A percentile compares a stretch with the other conserved stretches of the same genome.
Conservation (phyloP, 192 early-diverging fungal species). For the Geranomyces variabilis region DNA sequence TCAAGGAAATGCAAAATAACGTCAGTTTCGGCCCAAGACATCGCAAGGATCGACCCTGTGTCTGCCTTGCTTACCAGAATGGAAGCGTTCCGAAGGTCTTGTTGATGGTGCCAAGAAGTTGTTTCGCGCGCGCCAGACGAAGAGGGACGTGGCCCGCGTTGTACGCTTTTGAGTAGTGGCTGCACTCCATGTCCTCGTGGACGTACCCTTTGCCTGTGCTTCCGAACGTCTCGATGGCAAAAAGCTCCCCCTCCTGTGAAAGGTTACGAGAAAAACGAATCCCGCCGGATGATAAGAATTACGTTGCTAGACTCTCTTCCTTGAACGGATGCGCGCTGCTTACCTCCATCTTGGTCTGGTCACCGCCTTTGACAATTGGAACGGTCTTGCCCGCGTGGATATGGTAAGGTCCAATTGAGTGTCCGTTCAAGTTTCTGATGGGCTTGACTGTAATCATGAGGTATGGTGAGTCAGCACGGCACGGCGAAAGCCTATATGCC, state of each 20-base stretch:
- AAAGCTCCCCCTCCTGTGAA: slow-evolving; percentile 50
- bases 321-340: neutral
- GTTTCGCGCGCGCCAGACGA: slow-evolving; percentile 71
- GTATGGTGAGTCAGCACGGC: neutral
- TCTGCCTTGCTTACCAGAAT: slow-evolving; percentile 66
- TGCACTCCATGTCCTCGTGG: slow-evolving; percentile 85
- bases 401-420: slow-evolving; percentile 87
- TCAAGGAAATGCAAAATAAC: slow-evolving; percentile 9
- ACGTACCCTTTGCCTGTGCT: slow-evolving; percentile 92
- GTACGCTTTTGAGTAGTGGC: slow-evolving; percentile 79
- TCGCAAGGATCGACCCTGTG: neutral
- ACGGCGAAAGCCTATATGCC: neutral
- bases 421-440: slow-evolving; percentile 95
- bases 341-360: slow-evolving; percentile 90
- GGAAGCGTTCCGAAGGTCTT: slow-evolving; percentile 92
- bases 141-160: slow-evolving; percentile 69
- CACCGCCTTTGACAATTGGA: slow-evolving; percentile 87
- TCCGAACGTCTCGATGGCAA: slow-evolving; percentile 98
- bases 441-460: slow-evolving; percentile 66
- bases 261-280: no score
- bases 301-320: no score
- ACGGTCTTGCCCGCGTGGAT: slow-evolving; percentile 96
- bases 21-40: neutral
- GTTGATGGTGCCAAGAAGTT: slow-evolving; percentile 77
- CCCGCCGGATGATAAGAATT: neutral